Conservation (phyloP, 208 protist species). For the Porcisia deanei region DNA sequence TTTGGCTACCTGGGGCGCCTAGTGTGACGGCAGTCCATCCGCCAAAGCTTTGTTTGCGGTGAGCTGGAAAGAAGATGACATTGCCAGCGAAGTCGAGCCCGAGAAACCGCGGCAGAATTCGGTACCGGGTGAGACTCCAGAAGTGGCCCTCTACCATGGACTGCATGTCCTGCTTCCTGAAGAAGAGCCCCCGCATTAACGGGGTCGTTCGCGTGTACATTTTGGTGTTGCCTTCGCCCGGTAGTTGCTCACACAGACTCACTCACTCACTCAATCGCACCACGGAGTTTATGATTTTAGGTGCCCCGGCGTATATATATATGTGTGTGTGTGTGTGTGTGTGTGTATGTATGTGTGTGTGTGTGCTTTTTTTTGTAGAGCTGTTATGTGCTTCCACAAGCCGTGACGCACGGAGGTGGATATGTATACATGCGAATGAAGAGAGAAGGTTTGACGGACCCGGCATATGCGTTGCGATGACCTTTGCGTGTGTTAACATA, state of each 20-base stretch:
- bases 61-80: constrained; percentile 82
- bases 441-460: background rate
- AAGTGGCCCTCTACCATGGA: constrained; percentile 78
- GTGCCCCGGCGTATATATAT: no score
- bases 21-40: constrained; percentile 87
- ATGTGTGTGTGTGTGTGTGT: background rate
- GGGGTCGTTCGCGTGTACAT: constrained; percentile 36
- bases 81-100: constrained; percentile 87
- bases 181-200: constrained; percentile 30
- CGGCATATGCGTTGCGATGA: background rate
- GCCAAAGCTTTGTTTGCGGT: constrained; percentile 77
- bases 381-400: no score
- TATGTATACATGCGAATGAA: background rate
- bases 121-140: constrained; percentile 87
- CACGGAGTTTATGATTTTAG: no score
- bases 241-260: background rate
- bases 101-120: constrained; percentile 73
- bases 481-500: no score
- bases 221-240: background rate
- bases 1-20: constrained; percentile 46
- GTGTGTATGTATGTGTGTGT: background rate
- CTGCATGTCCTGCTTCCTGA: constrained; percentile 40
- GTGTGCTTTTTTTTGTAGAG: background rate
- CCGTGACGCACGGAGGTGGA: no score
- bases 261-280: background rate